These are phyloP conservation scores for Scheffersomyces illinoinensis DNA, from an alignment of 1,139 yeast species.

Conservation along the genomic window DNA sequence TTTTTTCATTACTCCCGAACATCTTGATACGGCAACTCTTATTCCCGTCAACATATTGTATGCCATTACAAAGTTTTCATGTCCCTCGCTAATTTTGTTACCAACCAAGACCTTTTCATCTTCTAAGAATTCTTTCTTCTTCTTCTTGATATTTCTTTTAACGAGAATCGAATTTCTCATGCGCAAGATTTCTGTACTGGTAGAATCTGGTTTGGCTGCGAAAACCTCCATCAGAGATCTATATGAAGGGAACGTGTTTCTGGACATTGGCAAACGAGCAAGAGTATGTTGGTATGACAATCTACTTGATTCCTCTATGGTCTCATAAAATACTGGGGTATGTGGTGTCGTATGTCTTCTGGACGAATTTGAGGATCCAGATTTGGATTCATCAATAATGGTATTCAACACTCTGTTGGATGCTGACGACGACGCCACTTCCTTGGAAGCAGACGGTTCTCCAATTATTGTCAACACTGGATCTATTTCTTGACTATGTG, in stretches of 20 bases:
- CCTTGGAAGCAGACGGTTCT: not conserved
- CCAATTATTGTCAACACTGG: constrained; percentile 1
- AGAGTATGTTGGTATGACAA: constrained; percentile 11
- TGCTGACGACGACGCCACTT: not conserved
- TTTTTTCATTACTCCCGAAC: constrained; percentile 82
- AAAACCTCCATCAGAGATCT: constrained; percentile 2
- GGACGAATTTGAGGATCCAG: not conserved
- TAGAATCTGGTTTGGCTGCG: constrained; percentile 18
- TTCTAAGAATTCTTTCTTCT: constrained; percentile 44
- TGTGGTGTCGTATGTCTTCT: constrained; percentile 28
- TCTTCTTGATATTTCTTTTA: constrained; percentile 43
- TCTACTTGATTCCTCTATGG: constrained; percentile 5
- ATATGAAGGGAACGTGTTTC: constrained; percentile 23
- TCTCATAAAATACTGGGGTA: constrained; percentile 3
- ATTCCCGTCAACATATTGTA: constrained; percentile 98
- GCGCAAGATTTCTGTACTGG: constrained; percentile 40
- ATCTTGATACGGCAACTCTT: constrained; percentile 88
- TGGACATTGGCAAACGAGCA: constrained; percentile 12
- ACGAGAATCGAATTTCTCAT: constrained; percentile 44
- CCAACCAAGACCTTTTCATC: constrained; percentile 74
- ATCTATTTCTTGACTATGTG: constrained; percentile 3
- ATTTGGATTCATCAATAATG: not conserved
- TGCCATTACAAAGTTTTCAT: constrained; percentile 89
- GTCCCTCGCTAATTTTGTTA: constrained; percentile 86
- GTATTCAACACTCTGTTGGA: constrained; percentile 1